A percentile compares a stretch with the other conserved stretches of the same genome.
Evolutionary conservation across 106 monocot genomes (phyloP).

Genomic region (Vanilla planifolia): DNA sequence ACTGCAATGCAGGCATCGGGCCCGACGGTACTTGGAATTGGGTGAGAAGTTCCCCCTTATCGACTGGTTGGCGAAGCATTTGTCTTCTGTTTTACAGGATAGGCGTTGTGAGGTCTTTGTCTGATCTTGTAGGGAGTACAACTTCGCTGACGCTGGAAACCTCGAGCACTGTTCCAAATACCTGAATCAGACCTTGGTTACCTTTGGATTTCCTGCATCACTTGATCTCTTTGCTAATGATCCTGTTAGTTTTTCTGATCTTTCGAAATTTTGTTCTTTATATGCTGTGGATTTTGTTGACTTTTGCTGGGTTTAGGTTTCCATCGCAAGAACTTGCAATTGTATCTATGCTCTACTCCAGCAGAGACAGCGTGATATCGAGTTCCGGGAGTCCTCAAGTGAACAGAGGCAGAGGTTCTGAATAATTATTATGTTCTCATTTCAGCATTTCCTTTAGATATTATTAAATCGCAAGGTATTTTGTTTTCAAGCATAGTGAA

Average conservation of each 20-base stretch:
- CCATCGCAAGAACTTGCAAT: slow-evolving; percentile 94
- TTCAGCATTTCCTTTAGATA: background rate
- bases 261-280: background rate
- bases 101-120: slow-evolving; percentile 18
- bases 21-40: slow-evolving; percentile 31
- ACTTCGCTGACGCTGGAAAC: slow-evolving; percentile 74
- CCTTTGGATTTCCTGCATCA: slow-evolving; percentile 93
- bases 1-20: slow-evolving; percentile 46
- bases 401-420: slow-evolving; percentile 83
- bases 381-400: slow-evolving; percentile 81
- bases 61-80: background rate
- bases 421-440: background rate
- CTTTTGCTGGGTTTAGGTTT: slow-evolving; percentile 46
- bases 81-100: background rate
- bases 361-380: slow-evolving; percentile 85
- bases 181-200: slow-evolving; percentile 93
- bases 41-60: slow-evolving; percentile 37
- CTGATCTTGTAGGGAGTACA: slow-evolving; percentile 44
- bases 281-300: background rate
- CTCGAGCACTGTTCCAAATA: slow-evolving; percentile 95
- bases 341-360: slow-evolving; percentile 90
- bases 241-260: slow-evolving; percentile 41
- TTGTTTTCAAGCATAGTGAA: background rate
- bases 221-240: slow-evolving; percentile 90
- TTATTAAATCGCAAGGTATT: background rate